A percentile compares a stretch with the other conserved stretches of the same genome.
Evolutionary conservation across 768 basidiomycete genomes (phyloP).

Genomic region (Amanita brunnescens): DNA sequence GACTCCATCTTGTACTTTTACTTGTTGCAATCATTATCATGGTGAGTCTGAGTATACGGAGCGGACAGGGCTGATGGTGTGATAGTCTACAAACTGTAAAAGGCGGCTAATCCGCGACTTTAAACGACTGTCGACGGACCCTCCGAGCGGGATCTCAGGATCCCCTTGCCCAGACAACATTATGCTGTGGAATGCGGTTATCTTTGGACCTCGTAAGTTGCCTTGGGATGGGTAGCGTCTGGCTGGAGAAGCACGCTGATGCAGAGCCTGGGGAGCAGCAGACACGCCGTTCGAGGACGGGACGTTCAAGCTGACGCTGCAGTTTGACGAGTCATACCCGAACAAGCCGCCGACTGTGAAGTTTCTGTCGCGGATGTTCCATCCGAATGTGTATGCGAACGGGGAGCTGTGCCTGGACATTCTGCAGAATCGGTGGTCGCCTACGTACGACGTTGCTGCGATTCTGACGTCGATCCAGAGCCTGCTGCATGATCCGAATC

Average conservation of each 20-base stretch:
- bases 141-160: constrained; percentile 93
- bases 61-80: neutral
- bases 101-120: constrained; percentile 97
- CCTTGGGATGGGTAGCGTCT: neutral
- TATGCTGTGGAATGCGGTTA: constrained; percentile 99
- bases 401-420: constrained; percentile 98
- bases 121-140: constrained; percentile 89
- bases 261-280: constrained; percentile 37
- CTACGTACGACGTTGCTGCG: constrained; percentile 97
- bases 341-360: constrained; percentile 98
- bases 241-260: neutral
- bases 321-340: constrained; percentile 96
- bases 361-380: constrained; percentile 97
- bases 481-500: constrained; percentile 95
- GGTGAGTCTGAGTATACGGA: neutral
- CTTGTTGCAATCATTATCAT: constrained; percentile 3
- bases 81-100: constrained; percentile 86
- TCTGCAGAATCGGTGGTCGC: constrained; percentile 97
- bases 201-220: constrained; percentile 91
- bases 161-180: constrained; percentile 98
- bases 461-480: constrained; percentile 96
- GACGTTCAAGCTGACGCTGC: constrained; percentile 92
- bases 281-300: constrained; percentile 99
- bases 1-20: neutral
- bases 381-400: constrained; percentile 97